These are phyloP conservation scores for Arachnopeziza araneosa DNA, from an alignment of 2,329 filamentous ascomycete genomes.

Conservation along the genomic window DNA sequence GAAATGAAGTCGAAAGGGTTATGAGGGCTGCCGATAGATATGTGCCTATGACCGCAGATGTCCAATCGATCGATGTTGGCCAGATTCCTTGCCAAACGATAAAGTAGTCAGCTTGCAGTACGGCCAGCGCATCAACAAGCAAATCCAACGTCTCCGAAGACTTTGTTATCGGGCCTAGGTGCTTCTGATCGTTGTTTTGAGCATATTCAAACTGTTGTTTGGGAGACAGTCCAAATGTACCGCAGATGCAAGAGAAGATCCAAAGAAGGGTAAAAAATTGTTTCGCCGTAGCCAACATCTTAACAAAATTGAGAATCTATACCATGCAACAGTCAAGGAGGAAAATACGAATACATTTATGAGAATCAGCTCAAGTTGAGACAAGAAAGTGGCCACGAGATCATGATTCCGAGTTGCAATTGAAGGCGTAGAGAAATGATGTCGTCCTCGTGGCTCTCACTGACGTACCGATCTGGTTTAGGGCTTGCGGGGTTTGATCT, in stretches of 20 bases:
- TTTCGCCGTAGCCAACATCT: not conserved
- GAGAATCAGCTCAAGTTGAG: not conserved
- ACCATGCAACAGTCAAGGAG: not conserved
- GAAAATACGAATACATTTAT: not conserved
- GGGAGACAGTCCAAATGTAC: not conserved
- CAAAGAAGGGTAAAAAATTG: not conserved
- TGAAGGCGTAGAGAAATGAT: not conserved
- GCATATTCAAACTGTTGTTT: not conserved
- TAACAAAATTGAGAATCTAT: not conserved
- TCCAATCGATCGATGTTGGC: conserved; percentile 90
- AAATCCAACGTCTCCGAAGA: conserved; percentile 17
- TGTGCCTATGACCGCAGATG: conserved; percentile 76
- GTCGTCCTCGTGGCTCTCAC: not conserved
- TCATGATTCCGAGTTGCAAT: not conserved
- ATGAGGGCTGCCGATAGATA: conserved; percentile 68
- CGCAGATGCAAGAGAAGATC: not conserved
- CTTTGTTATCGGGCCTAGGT: not conserved
- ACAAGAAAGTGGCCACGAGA: not conserved
- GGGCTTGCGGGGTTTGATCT: not conserved
- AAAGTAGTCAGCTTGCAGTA: conserved; percentile 77
- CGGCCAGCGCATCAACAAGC: conserved; percentile 56
- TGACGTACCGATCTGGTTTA: not conserved
- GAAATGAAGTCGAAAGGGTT: conserved; percentile 60
- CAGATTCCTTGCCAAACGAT: conserved; percentile 72
- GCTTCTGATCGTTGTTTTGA: not conserved